Evolutionary conservation across 495 filamentous ascomycete genomes (phyloP), one percentile per base, ranked within the genome.

Genomic region (Aspergillus haitiensis): DNA sequence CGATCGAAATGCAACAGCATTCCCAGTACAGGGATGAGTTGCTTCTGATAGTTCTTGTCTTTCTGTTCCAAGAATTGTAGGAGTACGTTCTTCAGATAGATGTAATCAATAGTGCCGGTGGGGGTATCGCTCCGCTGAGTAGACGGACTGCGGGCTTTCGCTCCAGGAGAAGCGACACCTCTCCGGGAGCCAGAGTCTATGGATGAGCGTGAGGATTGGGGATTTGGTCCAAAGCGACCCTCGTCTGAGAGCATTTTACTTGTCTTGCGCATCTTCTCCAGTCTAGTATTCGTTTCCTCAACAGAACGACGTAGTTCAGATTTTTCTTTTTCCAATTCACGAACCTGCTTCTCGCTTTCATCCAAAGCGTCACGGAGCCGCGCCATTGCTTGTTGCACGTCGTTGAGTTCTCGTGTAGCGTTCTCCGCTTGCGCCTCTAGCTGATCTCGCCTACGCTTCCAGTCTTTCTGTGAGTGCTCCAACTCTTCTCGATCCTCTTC

Each of bases 41-140:
- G 92, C 69, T 87, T 84, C 71, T 96, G 89, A 59, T 92, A 83
- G 70, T 85, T 91, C 76, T 93, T 96, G 67, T 98, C 94, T 76
- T 86, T 91, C 70, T 94, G 89, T 78, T 97, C 92, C 69, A 98
- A 72, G 66, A 98, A 97, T 72, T 97, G 93, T 45, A 98, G 74
- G 27, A 98, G 80, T 39, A 98, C 91, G 35, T 95, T 97, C 79
- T 98, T 98, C 59, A 98, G 71, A 70, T 98, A 98, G 66, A 91
- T 85, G 61, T 87, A 88, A 71, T 98, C 90, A 54, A 87, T 81
- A 21, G 60, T 61, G 15, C 66, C 74, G 36, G 71, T 71, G 5
- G 77, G 70, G 0, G 75, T 75, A 46, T 78, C 78, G 31, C 71
- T 74, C 15, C 72, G 60, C 11, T 74, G 67, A 31, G 71, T 72